Percentiles rank a stretch among this genome's conserved stretches.
Evolutionary conservation across 2,329 filamentous ascomycete species (phyloP).

Genomic region (Colletotrichum chrysophilum): DNA sequence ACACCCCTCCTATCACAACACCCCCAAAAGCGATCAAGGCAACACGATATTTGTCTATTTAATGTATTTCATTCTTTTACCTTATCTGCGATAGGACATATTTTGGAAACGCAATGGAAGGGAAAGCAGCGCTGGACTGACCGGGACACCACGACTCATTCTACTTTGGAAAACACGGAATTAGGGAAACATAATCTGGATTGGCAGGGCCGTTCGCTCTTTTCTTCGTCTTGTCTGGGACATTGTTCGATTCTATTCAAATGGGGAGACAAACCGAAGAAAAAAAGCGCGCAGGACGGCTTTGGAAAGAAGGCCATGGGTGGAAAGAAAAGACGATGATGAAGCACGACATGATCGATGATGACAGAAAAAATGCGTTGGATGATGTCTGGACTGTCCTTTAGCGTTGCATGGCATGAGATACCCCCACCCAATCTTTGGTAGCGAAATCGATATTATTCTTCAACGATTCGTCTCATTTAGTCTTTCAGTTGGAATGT

Average conservation of each 20-base stretch:
- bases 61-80: background rate
- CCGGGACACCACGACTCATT: background rate
- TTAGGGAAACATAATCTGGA: background rate
- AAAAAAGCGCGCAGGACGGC: background rate
- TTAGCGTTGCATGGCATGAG: slow-evolving; percentile 20
- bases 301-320: background rate
- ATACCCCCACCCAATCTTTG: slow-evolving; percentile 18
- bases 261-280: background rate
- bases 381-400: slow-evolving; percentile 18
- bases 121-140: slow-evolving; percentile 5
- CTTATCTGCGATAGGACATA: slow-evolving; percentile 3
- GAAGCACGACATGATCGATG: slow-evolving; percentile 3
- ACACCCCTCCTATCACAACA: background rate
- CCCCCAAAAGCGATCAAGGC: background rate
- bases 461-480: background rate
- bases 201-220: slow-evolving; percentile 11
- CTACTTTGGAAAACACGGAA: background rate
- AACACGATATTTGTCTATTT: background rate
- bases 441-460: background rate
- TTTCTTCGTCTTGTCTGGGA: background rate
- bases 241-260: background rate
- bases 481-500: background rate
- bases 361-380: slow-evolving; percentile 3
- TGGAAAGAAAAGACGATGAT: background rate
- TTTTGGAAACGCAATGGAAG: background rate